Conservation (phyloP, 805 yeast species). For the Blastobotrys chiropterorum region DNA sequence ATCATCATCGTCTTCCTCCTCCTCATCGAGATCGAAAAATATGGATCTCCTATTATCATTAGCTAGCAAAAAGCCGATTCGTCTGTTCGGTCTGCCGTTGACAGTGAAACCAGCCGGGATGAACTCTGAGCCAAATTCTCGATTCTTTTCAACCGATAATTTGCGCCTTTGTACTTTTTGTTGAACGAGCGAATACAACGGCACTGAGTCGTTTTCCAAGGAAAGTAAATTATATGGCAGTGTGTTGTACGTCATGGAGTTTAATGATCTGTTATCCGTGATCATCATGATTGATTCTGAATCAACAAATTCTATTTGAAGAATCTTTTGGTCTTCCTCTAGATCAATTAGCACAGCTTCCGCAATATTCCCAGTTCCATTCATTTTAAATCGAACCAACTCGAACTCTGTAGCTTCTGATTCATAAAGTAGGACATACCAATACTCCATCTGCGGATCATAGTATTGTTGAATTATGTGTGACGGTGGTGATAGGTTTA, state of each 20-base stretch:
- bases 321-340: neutral
- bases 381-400: neutral
- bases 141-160: neutral
- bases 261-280: neutral
- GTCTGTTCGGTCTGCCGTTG: neutral
- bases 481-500: slow-evolving; percentile 2
- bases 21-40: slow-evolving; percentile 15
- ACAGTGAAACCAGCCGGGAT: slow-evolving; percentile 4
- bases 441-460: neutral
- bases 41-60: slow-evolving; percentile 4
- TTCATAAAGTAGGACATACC: slow-evolving; percentile 4
- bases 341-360: neutral
- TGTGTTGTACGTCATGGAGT: neutral
- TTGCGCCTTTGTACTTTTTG: neutral
- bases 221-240: neutral
- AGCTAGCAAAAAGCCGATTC: neutral
- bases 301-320: slow-evolving; percentile 13
- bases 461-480: neutral
- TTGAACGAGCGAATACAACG: neutral
- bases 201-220: neutral
- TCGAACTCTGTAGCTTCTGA: neutral
- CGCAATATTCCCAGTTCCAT: neutral
- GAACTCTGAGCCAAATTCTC: neutral
- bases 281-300: slow-evolving; percentile 6
- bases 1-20: slow-evolving; percentile 1